Conservation (phyloP, 2,329 filamentous ascomycete genomes). For the Aspergillus bombycis region DNA sequence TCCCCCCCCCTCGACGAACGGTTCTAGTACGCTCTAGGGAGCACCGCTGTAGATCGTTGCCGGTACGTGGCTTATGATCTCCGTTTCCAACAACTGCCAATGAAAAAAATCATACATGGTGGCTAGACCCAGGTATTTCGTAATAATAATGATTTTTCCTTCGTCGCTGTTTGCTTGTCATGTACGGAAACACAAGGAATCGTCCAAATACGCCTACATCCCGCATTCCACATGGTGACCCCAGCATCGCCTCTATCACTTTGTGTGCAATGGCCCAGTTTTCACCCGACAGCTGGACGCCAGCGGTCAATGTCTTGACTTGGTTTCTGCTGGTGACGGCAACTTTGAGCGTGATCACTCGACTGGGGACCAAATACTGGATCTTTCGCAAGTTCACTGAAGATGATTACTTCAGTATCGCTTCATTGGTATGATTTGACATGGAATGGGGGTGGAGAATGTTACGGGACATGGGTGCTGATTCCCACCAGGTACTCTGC, state of each 20-base stretch:
- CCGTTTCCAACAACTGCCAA: not conserved
- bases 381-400: constrained; percentile 26
- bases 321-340: constrained; percentile 33
- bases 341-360: constrained; percentile 27
- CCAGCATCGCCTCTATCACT: not conserved
- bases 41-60: no score
- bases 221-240: not conserved
- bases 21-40: not conserved
- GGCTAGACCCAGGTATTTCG: not conserved
- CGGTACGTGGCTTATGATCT: no score
- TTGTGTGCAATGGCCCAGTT: not conserved
- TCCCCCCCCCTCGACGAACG: not conserved
- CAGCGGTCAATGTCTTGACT: constrained; percentile 28
- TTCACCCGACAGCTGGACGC: constrained; percentile 14
- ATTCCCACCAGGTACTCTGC: constrained; percentile 11
- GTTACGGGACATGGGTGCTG: not conserved
- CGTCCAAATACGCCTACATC: not conserved
- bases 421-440: constrained; percentile 21
- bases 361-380: constrained; percentile 29
- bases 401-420: constrained; percentile 28
- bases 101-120: not conserved
- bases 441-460: not conserved
- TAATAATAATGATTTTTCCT: not conserved
- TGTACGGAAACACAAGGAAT: not conserved
- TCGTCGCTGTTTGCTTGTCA: not conserved